Conservation (phyloP, 148 eudicot genomes). For the Talinum fruticosum region DNA sequence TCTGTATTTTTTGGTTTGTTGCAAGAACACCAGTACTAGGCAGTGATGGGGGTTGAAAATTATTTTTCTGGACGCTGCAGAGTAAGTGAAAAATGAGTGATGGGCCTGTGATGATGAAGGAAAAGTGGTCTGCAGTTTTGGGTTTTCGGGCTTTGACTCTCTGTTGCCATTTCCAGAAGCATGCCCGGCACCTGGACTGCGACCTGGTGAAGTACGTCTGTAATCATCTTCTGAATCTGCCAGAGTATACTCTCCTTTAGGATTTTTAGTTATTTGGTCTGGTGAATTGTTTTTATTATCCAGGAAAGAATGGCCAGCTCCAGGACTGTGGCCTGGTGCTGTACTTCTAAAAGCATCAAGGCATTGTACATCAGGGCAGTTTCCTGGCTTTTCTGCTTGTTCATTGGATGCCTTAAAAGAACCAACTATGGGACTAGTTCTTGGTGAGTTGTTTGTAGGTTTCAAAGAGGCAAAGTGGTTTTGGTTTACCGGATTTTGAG, state of each 20-base stretch:
- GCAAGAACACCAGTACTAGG: conserved; percentile 22
- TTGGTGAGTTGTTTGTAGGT: background rate
- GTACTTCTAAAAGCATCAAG: conserved; percentile 36
- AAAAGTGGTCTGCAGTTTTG: background rate
- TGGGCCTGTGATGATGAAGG: conserved; percentile 10
- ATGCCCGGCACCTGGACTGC: conserved; percentile 16
- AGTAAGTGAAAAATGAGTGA: conserved; percentile 13
- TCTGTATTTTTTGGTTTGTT: conserved; percentile 1
- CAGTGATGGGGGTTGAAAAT: conserved; percentile 9
- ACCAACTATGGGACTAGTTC: background rate
- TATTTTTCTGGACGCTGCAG: conserved; percentile 4
- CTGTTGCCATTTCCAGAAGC: background rate
- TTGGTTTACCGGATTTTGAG: background rate
- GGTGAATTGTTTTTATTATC: background rate
- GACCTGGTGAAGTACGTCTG: conserved; percentile 7
- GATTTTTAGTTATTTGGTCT: conserved; percentile 3
- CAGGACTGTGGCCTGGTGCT: conserved; percentile 57
- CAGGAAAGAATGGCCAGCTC: conserved; percentile 43
- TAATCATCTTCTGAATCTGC: conserved; percentile 8
- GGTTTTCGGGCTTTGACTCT: conserved; percentile 12
- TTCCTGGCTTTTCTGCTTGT: background rate
- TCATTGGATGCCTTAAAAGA: conserved; percentile 12
- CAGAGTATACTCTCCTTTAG: background rate
- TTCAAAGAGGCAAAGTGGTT: conserved; percentile 14
- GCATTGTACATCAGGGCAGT: conserved; percentile 6